phyloP scores from a whole-genome alignment of 352 stramenopile genomes.

The Phytophthora vignae region DNA sequence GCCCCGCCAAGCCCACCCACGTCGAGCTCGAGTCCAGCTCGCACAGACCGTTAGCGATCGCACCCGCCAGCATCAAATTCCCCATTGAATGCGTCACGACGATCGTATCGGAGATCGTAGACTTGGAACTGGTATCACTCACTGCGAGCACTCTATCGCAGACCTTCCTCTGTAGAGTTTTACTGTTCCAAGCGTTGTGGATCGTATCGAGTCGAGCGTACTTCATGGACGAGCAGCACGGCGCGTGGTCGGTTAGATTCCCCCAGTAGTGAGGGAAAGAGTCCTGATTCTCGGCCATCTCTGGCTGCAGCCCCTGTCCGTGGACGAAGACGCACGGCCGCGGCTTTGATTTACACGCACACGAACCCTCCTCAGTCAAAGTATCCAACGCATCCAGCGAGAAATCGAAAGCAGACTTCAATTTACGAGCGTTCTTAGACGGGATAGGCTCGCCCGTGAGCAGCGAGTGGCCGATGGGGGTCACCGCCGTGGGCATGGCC shows the following conservation, averaged over 20 bases:
- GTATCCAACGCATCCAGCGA: constrained; percentile 6
- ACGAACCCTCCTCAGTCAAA: neutral
- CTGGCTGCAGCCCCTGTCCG: constrained; percentile 20
- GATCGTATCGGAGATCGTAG: constrained; percentile 27
- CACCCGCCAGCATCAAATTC: constrained; percentile 35
- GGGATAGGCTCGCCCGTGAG: constrained; percentile 7
- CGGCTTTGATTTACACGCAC: constrained; percentile 22
- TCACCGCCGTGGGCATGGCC: constrained; percentile 1
- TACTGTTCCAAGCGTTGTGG: constrained; percentile 12
- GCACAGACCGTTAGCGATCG: constrained; percentile 29
- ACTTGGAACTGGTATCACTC: constrained; percentile 20
- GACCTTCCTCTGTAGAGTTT: constrained; percentile 17
- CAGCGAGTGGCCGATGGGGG: constrained; percentile 11
- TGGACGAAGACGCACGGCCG: constrained; percentile 31
- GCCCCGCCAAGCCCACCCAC: constrained; percentile 40
- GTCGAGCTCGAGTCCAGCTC: constrained; percentile 29
- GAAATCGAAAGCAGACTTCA: constrained; percentile 16
- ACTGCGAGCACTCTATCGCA: constrained; percentile 19
- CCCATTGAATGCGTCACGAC: constrained; percentile 35
- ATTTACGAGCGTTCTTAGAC: constrained; percentile 6
- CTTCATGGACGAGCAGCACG: constrained; percentile 31
- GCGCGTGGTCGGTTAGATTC: constrained; percentile 24
- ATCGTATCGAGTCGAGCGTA: constrained; percentile 28
- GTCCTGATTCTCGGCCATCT: constrained; percentile 32
- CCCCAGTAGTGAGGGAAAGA: constrained; percentile 29